Base-by-base conservation (phyloP, 2,329 filamentous ascomycete genomes). In the Orbilia ellipsospora region DNA sequence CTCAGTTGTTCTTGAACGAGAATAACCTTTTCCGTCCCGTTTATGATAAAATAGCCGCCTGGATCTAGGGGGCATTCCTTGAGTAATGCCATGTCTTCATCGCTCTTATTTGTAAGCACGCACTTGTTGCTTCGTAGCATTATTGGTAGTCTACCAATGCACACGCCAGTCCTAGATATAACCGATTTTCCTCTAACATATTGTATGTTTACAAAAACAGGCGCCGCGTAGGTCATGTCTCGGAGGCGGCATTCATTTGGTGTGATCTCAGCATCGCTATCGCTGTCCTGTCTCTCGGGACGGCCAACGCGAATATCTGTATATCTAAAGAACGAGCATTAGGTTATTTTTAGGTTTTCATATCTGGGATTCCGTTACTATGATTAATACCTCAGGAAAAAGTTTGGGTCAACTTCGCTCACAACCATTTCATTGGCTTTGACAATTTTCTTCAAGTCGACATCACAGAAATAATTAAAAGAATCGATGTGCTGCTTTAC, bases 401-500 rank as follows among this genome's bases (percentile, higher is more conserved):
- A 98, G 78, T 91, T 91, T 78, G 91, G 92, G 81, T 98, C 93
- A 54, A 95, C 92, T 85, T 98, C 94, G 83, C 94, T 97, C 78
- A 91, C 89, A 77, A 99, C 92, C 48, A 89, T 90, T 57, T 91
- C 90, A 82, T 97, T 98, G 61, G 94, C 92, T 81, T 92, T 90
- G 78, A 99, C 91, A 79, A 99, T 99, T 80, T 97, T 94, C 84
- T 97, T 97, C 82, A 99, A 90, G 81, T 98, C 94, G 68, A 96
- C 91, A 79, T 99, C 93, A 78, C 97, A 91, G 80, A 99, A 98
- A 84, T 95, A 97, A 84, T 99, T 97, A 86, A 96, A 99, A 23
- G 95, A 98, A 84, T 99, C 96, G 81, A 97, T 94, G 82, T 97
- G 94, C 85, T 98, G 94, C 83, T 97, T 97, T 63, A 97, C 94